Percentiles rank a stretch among this genome's conserved stretches.
phyloP scores from a whole-genome alignment of 177 flowering plant genomes.

The Tripterygium wilfordii region DNA sequence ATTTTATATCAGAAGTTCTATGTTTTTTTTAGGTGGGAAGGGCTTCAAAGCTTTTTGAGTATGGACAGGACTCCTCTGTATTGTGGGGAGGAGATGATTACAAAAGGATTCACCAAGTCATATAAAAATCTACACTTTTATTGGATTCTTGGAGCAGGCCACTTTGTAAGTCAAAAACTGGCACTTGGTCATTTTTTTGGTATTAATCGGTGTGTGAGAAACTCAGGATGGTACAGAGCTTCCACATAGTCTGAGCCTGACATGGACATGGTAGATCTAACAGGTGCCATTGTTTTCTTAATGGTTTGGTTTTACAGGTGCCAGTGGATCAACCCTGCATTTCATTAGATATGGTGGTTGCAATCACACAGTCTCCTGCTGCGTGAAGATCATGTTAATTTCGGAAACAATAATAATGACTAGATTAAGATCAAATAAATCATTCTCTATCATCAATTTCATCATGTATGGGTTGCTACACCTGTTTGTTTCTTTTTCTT shows the following conservation, averaged over 20 bases:
- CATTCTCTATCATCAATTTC: too few species aligned
- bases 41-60: constrained; percentile 39
- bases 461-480: too few species aligned
- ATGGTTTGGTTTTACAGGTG: constrained; percentile 37
- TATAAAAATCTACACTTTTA: constrained; percentile 70
- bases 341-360: constrained; percentile 60
- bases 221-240: too few species aligned
- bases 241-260: too few species aligned
- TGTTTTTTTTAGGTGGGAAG: constrained; percentile 61
- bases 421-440: too few species aligned
- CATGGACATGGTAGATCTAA: too few species aligned
- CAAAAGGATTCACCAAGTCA: constrained; percentile 68
- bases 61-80: constrained; percentile 44
- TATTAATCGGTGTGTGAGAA: too few species aligned
- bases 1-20: too few species aligned
- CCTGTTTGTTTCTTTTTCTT: too few species aligned
- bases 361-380: constrained; percentile 63
- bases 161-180: constrained; percentile 76
- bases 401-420: too few species aligned
- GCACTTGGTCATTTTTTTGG: too few species aligned
- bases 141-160: constrained; percentile 93
- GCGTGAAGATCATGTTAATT: too few species aligned
- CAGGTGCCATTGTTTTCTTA: not conserved
- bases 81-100: constrained; percentile 29
- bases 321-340: constrained; percentile 85